These are phyloP conservation scores for Gomphus bonarii DNA, from an alignment of 1,284 basidiomycete species.

Conservation along the genomic window DNA sequence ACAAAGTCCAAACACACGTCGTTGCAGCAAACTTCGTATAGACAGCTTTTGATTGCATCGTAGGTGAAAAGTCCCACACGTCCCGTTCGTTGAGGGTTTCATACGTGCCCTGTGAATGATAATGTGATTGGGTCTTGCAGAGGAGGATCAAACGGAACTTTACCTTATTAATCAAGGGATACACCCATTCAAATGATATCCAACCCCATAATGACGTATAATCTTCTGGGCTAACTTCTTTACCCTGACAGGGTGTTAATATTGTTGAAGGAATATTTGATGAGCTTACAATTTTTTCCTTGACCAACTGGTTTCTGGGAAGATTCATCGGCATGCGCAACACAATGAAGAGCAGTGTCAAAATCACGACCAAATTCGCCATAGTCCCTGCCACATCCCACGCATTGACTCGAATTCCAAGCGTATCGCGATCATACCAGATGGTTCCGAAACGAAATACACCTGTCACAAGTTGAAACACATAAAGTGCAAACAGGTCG, in stretches of 20 bases:
- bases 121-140: neutral
- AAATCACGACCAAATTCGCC: constrained; percentile 33
- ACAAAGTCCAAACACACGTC: constrained; percentile 16
- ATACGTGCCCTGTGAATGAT: constrained; percentile 34
- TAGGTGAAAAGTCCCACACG: constrained; percentile 62
- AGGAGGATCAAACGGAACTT: neutral
- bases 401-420: constrained; percentile 7
- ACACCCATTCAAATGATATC: constrained; percentile 76
- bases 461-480: constrained; percentile 31
- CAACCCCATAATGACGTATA: constrained; percentile 66
- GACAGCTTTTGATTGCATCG: constrained; percentile 54
- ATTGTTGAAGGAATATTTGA: neutral
- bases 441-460: constrained; percentile 37
- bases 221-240: constrained; percentile 59
- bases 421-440: constrained; percentile 26
- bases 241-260: constrained; percentile 29
- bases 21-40: constrained; percentile 48
- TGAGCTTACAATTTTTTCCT: constrained; percentile 38
- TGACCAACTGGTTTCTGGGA: constrained; percentile 38
- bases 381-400: constrained; percentile 23
- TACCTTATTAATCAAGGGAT: constrained; percentile 49
- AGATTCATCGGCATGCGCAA: constrained; percentile 47
- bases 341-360: constrained; percentile 33
- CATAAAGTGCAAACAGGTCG: constrained; percentile 42
- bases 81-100: constrained; percentile 59